phyloP scores from a whole-genome alignment of 2,329 filamentous ascomycete genomes.

The Magnaporthales sp. region DNA sequence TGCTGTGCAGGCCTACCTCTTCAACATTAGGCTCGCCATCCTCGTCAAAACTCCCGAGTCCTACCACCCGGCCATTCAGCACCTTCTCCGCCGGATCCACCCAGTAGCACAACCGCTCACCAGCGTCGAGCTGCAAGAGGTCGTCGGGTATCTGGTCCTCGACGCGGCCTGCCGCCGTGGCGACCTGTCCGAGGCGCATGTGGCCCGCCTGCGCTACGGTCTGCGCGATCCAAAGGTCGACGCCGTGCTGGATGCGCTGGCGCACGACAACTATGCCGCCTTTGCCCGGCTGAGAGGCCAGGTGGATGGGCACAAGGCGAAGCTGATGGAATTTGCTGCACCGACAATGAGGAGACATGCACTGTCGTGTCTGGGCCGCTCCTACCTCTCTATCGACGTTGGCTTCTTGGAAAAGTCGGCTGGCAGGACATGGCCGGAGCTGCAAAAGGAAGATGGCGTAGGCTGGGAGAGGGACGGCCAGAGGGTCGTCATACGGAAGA shows the following conservation, averaged over 20 bases:
- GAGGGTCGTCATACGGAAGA: slow-evolving; percentile 65
- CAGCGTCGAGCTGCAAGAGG: slow-evolving; percentile 65
- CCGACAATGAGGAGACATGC: slow-evolving; percentile 65
- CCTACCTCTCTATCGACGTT: slow-evolving; percentile 67
- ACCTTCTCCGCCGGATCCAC: slow-evolving; percentile 61
- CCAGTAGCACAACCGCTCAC: slow-evolving; percentile 44
- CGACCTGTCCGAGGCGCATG: slow-evolving; percentile 65
- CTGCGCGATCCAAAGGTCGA: slow-evolving; percentile 63
- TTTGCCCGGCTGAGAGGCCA: slow-evolving; percentile 64
- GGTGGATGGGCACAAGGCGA: slow-evolving; percentile 73
- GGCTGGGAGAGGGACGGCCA: slow-evolving; percentile 75
- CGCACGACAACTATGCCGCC: slow-evolving; percentile 72
- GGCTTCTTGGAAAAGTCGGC: slow-evolving; percentile 61
- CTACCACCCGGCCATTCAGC: slow-evolving; percentile 78
- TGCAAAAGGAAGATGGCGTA: slow-evolving; percentile 61
- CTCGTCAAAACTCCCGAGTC: slow-evolving; percentile 76
- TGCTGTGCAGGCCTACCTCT: slow-evolving; percentile 81
- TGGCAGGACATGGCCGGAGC: slow-evolving; percentile 61
- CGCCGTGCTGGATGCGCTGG: slow-evolving; percentile 58
- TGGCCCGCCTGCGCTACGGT: slow-evolving; percentile 50
- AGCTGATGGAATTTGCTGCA: slow-evolving; percentile 75
- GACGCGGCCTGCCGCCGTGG: slow-evolving; percentile 81
- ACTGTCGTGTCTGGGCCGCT: slow-evolving; percentile 76
- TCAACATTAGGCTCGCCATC: slow-evolving; percentile 78
- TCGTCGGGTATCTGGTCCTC: slow-evolving; percentile 72